Evolutionary conservation across 306 rosid species (phyloP), one percentile per base, ranked within the genome.

Genomic region (Ochetophila trinervis): DNA sequence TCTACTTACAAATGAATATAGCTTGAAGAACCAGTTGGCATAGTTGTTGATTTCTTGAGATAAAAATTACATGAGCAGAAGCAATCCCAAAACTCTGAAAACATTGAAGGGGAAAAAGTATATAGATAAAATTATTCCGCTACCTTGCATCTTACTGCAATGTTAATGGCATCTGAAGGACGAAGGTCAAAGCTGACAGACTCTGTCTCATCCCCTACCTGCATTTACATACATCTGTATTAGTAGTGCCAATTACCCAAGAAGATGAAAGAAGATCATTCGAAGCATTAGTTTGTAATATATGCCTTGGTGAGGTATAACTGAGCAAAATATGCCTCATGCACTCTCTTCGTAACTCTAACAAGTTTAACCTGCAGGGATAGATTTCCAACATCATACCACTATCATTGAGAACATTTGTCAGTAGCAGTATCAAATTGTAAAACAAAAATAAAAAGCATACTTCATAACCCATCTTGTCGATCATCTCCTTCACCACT

Each of bases 91-190:
- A 3, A 54, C 66, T 30, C 14, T 10, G 12, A 47, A 68, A 58
- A 42, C 35, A 19, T 0, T 40, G 34, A 13, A 65, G 27, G 2
- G 15, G 20, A 10, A 32, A 32, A 48, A 8, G 60, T 0, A 63
- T 53, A 1, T 17, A 54, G 56, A 64, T 23, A 19, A 30, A n/a
- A 67, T 27, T 32, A 53, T 45, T 13, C 48, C 22, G 60, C 60
- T 79, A 93, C 99, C 97, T 93, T 87, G 97, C 99, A 93, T 74
- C 91, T 77, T 50, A 93, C 88, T 36, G 99, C 99, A 78, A 93
- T 87, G 80, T 93, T 93, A 83, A 93, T 93, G 35, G 99, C 99
- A 65, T 93, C 99, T 47, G 99, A 93, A 67, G 99, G 99, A 34
- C 99, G 90, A 44, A 93, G 99, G 76, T 93, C 99, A 42, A 93